Percentiles rank a stretch among this genome's conserved stretches.
phyloP scores from a whole-genome alignment of 371 early-diverging fungal species.

The Mucor lusitanicus region DNA sequence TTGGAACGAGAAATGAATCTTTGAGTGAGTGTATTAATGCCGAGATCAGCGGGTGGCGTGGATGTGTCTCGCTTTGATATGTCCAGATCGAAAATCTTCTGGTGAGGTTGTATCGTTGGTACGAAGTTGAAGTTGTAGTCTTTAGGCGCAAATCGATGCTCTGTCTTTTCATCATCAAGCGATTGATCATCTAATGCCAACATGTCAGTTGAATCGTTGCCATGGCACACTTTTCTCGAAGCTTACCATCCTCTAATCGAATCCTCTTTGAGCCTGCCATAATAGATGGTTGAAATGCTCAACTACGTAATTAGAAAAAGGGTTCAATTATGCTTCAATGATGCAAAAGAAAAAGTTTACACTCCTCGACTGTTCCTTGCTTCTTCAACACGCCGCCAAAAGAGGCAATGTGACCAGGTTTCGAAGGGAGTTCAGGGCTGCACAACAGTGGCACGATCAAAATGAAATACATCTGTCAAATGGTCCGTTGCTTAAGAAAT shows the following conservation, averaged over 20 bases:
- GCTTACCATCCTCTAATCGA: background rate
- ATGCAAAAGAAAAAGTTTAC: background rate
- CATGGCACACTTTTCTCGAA: background rate
- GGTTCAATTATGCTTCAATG: background rate
- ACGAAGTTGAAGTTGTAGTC: slow-evolving; percentile 26
- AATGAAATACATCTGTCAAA: background rate
- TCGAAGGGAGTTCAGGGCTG: background rate
- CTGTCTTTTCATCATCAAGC: background rate
- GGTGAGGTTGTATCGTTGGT: slow-evolving; percentile 18
- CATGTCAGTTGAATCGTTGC: background rate
- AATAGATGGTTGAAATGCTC: background rate
- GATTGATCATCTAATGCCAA: background rate
- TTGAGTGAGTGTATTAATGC: background rate
- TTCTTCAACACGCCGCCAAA: background rate
- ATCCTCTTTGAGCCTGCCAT: slow-evolving; percentile 2
- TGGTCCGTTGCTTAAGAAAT: background rate
- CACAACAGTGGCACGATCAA: background rate
- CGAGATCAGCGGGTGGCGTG: slow-evolving; percentile 1
- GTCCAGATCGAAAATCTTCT: slow-evolving; percentile 24
- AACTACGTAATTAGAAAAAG: background rate
- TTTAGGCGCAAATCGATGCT: slow-evolving; percentile 1
- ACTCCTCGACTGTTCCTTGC: background rate
- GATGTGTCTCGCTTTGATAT: slow-evolving; percentile 6
- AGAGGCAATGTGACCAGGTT: background rate
- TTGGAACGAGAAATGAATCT: background rate